Percentiles rank a stretch among this genome's conserved stretches.
Conservation (phyloP, 495 filamentous ascomycete genomes). For the Saxophila tyrrhenica region DNA sequence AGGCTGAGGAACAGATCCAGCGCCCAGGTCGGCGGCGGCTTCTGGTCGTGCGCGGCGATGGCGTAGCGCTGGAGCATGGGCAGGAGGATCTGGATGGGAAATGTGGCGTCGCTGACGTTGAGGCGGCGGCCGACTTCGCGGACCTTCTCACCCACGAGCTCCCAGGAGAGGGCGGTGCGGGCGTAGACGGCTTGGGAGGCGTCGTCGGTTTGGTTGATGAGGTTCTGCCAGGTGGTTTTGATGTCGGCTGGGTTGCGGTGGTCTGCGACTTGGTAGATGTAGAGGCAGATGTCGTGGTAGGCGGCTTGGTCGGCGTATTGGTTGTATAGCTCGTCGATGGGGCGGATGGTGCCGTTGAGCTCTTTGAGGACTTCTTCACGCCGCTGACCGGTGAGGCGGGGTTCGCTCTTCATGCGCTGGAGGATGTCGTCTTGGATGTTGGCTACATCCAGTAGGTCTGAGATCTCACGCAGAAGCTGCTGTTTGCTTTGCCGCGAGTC, state of each 20-base stretch:
- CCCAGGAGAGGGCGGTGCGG: slow-evolving; percentile 53
- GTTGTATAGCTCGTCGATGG: slow-evolving; percentile 81
- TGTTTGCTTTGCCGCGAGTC: slow-evolving; percentile 59
- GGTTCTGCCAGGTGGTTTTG: slow-evolving; percentile 66
- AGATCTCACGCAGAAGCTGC: slow-evolving; percentile 65
- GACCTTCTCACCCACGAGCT: slow-evolving; percentile 61
- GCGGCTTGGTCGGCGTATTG: slow-evolving; percentile 72
- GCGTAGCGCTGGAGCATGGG: slow-evolving; percentile 71
- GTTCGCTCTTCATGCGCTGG: slow-evolving; percentile 63
- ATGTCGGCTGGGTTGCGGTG: slow-evolving; percentile 77
- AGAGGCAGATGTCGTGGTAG: slow-evolving; percentile 85
- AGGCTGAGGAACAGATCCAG: slow-evolving; percentile 69
- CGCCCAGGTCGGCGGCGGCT: slow-evolving; percentile 67
- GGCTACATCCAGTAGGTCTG: slow-evolving; percentile 80
- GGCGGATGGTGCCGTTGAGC: slow-evolving; percentile 59
- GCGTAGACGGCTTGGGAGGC: slow-evolving; percentile 35
- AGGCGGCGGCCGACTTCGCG: slow-evolving; percentile 68
- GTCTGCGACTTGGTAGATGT: slow-evolving; percentile 80
- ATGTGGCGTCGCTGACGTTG: slow-evolving; percentile 64
- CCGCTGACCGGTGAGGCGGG: slow-evolving; percentile 49
- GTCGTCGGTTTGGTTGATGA: slow-evolving; percentile 60
- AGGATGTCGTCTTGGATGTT: slow-evolving; percentile 90
- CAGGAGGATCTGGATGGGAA: slow-evolving; percentile 41
- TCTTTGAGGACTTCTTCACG: slow-evolving; percentile 47
- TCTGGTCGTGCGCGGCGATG: slow-evolving; percentile 58